Percentiles rank a stretch among this genome's conserved stretches.
Conservation (phyloP, 164 flowering plant genomes). For the Umbilicus rupestris region DNA sequence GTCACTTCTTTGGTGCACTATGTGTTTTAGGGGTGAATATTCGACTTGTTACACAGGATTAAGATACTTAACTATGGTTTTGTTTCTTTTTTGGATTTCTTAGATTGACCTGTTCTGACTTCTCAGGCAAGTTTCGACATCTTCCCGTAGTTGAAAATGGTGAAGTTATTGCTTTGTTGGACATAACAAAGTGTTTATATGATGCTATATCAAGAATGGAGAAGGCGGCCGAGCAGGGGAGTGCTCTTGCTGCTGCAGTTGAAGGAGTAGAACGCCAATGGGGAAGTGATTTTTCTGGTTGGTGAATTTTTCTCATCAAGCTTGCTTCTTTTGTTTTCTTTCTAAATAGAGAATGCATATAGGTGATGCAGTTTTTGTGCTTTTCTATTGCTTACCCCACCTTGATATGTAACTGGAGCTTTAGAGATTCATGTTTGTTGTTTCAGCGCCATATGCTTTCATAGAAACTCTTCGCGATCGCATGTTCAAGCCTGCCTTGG, state of each 20-base stretch:
- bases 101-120: no score
- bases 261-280: constrained; percentile 95
- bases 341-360: not conserved
- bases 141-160: constrained; percentile 99
- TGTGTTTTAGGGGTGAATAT: no score
- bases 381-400: no score
- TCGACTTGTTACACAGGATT: no score
- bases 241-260: constrained; percentile 99
- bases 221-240: constrained; percentile 99
- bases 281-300: constrained; percentile 74
- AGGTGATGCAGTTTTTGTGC: no score
- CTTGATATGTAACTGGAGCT: no score
- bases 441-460: constrained; percentile 85
- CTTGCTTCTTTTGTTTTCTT: not conserved
- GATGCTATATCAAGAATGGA: constrained; percentile 98
- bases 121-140: constrained; percentile 94
- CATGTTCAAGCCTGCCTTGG: constrained; percentile 94
- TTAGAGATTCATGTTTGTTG: not conserved
- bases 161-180: constrained; percentile 89
- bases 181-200: constrained; percentile 94
- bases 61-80: not conserved
- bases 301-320: constrained; percentile 13
- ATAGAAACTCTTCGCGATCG: constrained; percentile 83
- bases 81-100: not conserved
- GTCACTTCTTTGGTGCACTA: no score